phyloP scores from a whole-genome alignment of 129 eudicot species.

The Logfia minima region DNA sequence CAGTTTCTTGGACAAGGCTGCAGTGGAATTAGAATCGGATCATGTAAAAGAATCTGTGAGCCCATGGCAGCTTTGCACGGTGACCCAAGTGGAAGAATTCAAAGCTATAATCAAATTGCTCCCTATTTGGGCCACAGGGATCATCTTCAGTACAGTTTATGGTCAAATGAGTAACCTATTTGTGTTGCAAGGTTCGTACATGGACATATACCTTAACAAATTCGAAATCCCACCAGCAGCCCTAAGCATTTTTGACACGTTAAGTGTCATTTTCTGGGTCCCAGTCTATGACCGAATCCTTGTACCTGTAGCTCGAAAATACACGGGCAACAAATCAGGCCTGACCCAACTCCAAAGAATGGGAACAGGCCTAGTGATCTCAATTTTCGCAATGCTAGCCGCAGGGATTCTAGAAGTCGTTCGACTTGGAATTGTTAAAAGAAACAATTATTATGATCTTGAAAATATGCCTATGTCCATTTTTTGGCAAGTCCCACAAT shows the following conservation, averaged over 20 bases:
- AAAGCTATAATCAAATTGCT: conserved; percentile 58
- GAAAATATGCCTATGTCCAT: conserved; percentile 49
- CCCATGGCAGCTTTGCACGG: conserved; percentile 79
- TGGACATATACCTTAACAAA: conserved; percentile 45
- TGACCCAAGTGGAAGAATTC: conserved; percentile 82
- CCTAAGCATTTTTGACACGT: conserved; percentile 62
- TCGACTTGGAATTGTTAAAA: conserved; percentile 48
- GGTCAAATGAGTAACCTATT: conserved; percentile 76
- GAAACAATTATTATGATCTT: conserved; percentile 44
- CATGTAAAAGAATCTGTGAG: conserved; percentile 26
- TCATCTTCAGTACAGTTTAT: conserved; percentile 60
- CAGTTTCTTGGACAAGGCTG: conserved; percentile 89
- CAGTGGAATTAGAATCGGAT: conserved; percentile 52
- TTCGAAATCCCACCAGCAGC: conserved; percentile 77
- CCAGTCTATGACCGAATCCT: conserved; percentile 60
- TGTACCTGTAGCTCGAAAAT: conserved; percentile 52
- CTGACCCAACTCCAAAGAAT: conserved; percentile 78
- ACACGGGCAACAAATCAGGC: conserved; percentile 61
- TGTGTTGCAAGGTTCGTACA: conserved; percentile 70
- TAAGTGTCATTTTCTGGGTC: conserved; percentile 82
- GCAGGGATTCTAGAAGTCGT: conserved; percentile 53
- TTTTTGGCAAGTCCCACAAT: conserved; percentile 68
- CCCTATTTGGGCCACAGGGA: conserved; percentile 85
- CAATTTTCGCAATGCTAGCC: conserved; percentile 61
- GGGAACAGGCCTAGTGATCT: conserved; percentile 61